Evolutionary conservation across 2,329 filamentous ascomycete genomes (phyloP), one percentile per base, ranked within the genome.

Genomic region (Capronia coronata): DNA sequence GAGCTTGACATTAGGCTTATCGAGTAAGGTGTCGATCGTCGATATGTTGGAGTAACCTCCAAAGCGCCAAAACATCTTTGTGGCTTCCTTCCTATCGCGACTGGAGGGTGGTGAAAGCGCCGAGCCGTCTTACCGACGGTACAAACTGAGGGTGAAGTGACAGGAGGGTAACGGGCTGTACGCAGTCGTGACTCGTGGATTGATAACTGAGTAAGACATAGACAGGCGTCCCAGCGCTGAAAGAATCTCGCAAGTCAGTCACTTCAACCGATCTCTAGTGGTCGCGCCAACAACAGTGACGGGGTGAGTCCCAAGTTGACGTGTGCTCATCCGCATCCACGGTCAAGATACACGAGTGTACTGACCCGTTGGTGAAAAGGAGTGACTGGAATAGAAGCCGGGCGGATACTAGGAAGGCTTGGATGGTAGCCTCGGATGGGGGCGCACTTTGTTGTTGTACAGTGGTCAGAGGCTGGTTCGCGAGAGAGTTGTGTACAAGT

Each of bases 21-120:
- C 93, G 68, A 98, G 88, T 65, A 98, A 87, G 61, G 84, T 89
- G 71, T 97, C 93, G 71, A 98, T 88, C 66, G 90, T 86, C 64
- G 91, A 96, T 72, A 95, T 86, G 78, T 88, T 94, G 77, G 90
- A 87, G 78, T 97, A 97, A 66, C 89, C 89, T 78, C 93, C 91
- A 78, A 97, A 98, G 73, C 91, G 86, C 93, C 93, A 98, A 73
- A 98, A 98, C 93, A 98, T 98, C 75, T 71, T 91, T 83, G 64
- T 43, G 39, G 29, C 4, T 32, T 23, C 25, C 9, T 43, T 14
- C 30, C 38, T 34, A 32, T 44, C 19, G 49, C 46, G 46, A 49
- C 23, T 39, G 40, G 27, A n/a, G 22, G 29, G 18, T 9, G 19
- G 47, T 27, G 32, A 35, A 13, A 6, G 45, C 23, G 30, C 25